Conservation (phyloP, 2,329 filamentous ascomycete genomes). For the Hypoxylon rubiginosum region DNA sequence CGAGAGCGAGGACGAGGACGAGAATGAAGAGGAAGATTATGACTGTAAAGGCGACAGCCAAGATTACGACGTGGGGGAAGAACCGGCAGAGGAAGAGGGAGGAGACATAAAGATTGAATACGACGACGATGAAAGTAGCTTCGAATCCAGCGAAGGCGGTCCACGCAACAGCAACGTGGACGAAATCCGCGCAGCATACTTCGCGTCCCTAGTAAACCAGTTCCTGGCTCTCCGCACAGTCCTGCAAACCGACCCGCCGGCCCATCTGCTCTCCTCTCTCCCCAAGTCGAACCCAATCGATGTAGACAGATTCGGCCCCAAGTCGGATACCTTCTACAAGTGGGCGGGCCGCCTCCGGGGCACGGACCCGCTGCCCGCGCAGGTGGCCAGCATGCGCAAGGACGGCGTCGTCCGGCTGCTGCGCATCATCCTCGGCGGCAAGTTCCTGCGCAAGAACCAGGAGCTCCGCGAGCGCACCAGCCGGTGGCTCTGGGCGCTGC, state of each 20-base stretch:
- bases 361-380: constrained; percentile 69
- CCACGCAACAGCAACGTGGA: constrained; percentile 51
- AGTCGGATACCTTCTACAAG: constrained; percentile 61
- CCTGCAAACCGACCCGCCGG: constrained; percentile 69
- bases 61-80: constrained; percentile 45
- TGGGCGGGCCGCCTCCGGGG: constrained; percentile 67
- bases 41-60: constrained; percentile 12
- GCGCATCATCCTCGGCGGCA: constrained; percentile 73
- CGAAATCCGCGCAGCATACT: constrained; percentile 75
- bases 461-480: constrained; percentile 76
- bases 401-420: constrained; percentile 76
- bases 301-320: constrained; percentile 66
- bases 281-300: constrained; percentile 66
- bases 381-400: constrained; percentile 75
- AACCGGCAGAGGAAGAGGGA: constrained; percentile 42
- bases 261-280: constrained; percentile 66
- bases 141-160: constrained; percentile 43
- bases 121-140: constrained; percentile 51
- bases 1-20: constrained; percentile 46
- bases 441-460: constrained; percentile 71
- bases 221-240: constrained; percentile 75
- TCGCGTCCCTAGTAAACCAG: constrained; percentile 72
- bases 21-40: constrained; percentile 45
- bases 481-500: constrained; percentile 86
- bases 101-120: constrained; percentile 35